Evolutionary conservation across 1,284 basidiomycete species (phyloP).

Genomic region (Malassezia yamatoensis): DNA sequence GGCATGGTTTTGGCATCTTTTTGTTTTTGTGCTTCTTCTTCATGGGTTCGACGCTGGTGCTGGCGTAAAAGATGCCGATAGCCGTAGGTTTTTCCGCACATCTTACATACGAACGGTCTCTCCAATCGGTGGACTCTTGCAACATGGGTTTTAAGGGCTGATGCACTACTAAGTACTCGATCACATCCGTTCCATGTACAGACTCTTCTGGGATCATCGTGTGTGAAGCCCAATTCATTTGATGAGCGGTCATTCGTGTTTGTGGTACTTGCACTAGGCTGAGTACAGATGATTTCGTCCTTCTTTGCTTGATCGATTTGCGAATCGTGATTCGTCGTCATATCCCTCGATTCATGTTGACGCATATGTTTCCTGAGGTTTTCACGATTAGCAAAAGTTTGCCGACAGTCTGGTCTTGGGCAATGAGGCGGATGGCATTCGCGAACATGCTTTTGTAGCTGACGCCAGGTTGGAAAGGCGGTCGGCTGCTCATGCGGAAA

Average conservation of each 20-base stretch:
- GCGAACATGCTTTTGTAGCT: slow-evolving; percentile 13
- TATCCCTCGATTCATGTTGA: neutral
- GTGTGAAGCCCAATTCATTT: no score
- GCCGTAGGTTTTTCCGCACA: slow-evolving; percentile 10
- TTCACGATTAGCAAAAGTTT: slow-evolving; percentile 11
- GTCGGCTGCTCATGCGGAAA: neutral
- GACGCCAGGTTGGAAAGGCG: slow-evolving; percentile 14
- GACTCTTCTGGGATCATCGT: no score
- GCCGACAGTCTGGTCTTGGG: slow-evolving; percentile 1
- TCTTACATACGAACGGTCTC: slow-evolving; percentile 7
- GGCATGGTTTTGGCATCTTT: neutral
- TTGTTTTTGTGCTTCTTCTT: neutral
- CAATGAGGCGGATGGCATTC: slow-evolving; percentile 13
- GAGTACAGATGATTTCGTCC: neutral
- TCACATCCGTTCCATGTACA: slow-evolving; percentile 17
- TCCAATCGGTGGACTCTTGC: slow-evolving; percentile 4
- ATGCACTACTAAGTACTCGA: slow-evolving; percentile 1
- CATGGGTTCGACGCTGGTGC: neutral
- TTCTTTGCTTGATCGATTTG: neutral
- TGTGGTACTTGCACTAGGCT: neutral
- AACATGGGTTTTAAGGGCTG: slow-evolving; percentile 6
- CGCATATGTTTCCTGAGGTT: slow-evolving; percentile 10
- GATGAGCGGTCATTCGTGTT: no score
- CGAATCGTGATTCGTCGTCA: neutral
- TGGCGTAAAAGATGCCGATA: slow-evolving; percentile 12